Evolutionary conservation across 805 yeast genomes (phyloP).

Genomic region (Nakazawaea wickerhamii): DNA sequence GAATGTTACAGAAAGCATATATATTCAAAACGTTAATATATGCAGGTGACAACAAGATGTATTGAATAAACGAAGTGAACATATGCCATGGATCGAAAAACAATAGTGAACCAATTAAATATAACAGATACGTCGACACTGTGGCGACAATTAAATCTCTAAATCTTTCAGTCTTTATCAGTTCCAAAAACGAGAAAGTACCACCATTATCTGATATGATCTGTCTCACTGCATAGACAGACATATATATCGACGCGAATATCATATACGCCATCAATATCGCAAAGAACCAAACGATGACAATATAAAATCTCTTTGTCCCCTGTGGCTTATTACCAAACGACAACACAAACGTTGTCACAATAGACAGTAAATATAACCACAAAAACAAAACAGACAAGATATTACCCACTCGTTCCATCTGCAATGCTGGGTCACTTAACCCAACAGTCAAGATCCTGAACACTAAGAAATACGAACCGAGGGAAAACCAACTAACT

Average conservation of each 20-base stretch:
- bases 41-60: conserved; percentile 77
- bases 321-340: conserved; percentile 95
- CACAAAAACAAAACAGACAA: conserved; percentile 77
- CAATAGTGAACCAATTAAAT: conserved; percentile 70
- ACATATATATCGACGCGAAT: conserved; percentile 79
- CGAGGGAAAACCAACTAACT: conserved; percentile 90
- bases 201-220: conserved; percentile 27
- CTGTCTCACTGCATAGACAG: conserved; percentile 53
- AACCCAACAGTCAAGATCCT: conserved; percentile 78
- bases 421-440: conserved; percentile 41
- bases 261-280: conserved; percentile 83
- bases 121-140: conserved; percentile 76
- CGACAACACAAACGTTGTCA: conserved; percentile 81
- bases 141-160: conserved; percentile 85
- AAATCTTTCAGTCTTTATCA: conserved; percentile 66
- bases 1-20: conserved; percentile 93
- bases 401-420: conserved; percentile 59
- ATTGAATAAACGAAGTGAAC: conserved; percentile 83
- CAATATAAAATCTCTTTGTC: conserved; percentile 69
- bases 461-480: conserved; percentile 86
- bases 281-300: conserved; percentile 77
- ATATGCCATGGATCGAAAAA: conserved; percentile 91
- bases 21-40: conserved; percentile 88
- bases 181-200: conserved; percentile 35
- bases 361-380: conserved; percentile 76